Evolutionary conservation across 2,329 filamentous ascomycete genomes (phyloP), one percentile per base, ranked within the genome.

Genomic region (Claviceps spartinae): DNA sequence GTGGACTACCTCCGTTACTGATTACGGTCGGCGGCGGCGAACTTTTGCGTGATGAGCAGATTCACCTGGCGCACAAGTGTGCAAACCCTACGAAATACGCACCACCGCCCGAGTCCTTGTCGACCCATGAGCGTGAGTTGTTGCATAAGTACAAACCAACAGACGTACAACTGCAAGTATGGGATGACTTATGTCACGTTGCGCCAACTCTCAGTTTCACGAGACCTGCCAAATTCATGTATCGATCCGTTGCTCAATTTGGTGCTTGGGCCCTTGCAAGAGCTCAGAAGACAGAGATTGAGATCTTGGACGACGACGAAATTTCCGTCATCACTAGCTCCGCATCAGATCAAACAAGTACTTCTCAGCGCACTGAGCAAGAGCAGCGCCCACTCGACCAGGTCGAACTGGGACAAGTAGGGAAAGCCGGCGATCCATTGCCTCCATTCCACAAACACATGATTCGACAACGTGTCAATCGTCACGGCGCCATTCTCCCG

Each of bases 141-240:
- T 61, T 93, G 16, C 71, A 75, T 38, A 81, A 76, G 55, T 94
- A 88, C 66, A 80, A 81, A 53, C 87, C 89, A 0, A 98, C 93
- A 0, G 81, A 95, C 59, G 91, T 97, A 0, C 89, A 96, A 63
- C 75, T 98, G 2, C 93, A 97, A 64, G 84, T 97, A 1, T 97
- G 91, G 90, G 91, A 97, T 53, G 86, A 95, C 60, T 72, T 97
- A 2, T 97, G 93, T 61, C 91, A 97, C 63, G 90, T 95, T 5
- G 83, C 85, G 0, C 88, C 91, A 1, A 96, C 90, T 0, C 75
- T 97, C n/a, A 95, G 88, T 60, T 97, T 95, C 65, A 97, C 91
- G 0, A 79, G 84, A n/a, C 93, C 93, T 0, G 93, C 91, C 46
- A 97, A 97, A 65, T 86, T 86, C 69, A 96, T 97, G 89, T 97